Conservation (phyloP, 2,329 filamentous ascomycete genomes). For the Penicillium sp. region DNA sequence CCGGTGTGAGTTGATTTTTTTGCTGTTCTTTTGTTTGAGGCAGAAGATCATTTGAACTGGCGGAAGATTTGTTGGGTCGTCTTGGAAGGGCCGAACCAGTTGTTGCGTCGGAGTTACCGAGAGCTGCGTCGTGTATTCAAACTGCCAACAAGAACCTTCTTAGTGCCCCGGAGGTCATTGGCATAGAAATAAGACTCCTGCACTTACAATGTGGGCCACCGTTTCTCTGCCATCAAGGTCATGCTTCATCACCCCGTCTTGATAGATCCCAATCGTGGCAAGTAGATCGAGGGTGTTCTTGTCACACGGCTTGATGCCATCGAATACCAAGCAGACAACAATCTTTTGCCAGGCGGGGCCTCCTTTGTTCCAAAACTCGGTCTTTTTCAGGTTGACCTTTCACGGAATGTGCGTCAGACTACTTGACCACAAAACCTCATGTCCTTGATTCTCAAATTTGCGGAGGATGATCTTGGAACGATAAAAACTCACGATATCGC, state of each 20-base stretch:
- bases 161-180: conserved; percentile 1
- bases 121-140: conserved; percentile 96
- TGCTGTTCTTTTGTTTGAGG: conserved; percentile 94
- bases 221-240: conserved; percentile 95
- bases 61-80: conserved; percentile 77
- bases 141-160: conserved; percentile 44
- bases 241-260: conserved; percentile 96
- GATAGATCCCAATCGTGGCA: conserved; percentile 88
- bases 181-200: background rate
- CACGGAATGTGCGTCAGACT: background rate
- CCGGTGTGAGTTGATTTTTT: conserved; percentile 98
- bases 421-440: background rate
- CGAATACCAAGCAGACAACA: conserved; percentile 91
- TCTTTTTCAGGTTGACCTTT: conserved; percentile 84
- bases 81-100: conserved; percentile 83
- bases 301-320: conserved; percentile 94
- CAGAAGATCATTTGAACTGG: conserved; percentile 99
- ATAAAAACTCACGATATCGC: conserved; percentile 68
- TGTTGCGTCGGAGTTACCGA: conserved; percentile 93
- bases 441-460: background rate
- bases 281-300: conserved; percentile 89
- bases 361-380: conserved; percentile 97
- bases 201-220: conserved; percentile 73
- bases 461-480: too few species aligned
- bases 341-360: conserved; percentile 98